Percentiles rank a stretch among this genome's conserved stretches.
Conservation (phyloP, 2,329 filamentous ascomycete species). For the Ophiostoma sp. region DNA sequence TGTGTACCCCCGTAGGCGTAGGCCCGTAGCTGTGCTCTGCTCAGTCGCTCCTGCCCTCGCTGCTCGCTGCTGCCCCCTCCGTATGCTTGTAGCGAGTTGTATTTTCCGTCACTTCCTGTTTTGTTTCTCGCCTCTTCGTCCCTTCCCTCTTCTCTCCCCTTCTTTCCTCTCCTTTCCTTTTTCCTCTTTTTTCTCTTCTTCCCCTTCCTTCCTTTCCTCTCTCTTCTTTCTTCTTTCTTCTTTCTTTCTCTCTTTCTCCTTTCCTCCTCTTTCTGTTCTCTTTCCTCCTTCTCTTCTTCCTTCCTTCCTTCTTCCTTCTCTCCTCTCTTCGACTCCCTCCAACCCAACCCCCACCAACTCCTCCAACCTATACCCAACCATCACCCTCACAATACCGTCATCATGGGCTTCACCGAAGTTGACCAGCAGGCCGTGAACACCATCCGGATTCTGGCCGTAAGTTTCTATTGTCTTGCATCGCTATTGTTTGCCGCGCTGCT, state of each 20-base stretch:
- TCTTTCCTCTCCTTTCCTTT: slow-evolving; percentile 8
- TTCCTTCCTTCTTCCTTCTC: slow-evolving; percentile 22
- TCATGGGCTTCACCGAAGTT: slow-evolving; percentile 82
- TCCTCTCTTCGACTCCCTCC: slow-evolving; percentile 23
- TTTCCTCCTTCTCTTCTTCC: slow-evolving; percentile 21
- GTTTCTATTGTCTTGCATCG: slow-evolving; percentile 37
- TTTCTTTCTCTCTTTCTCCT: slow-evolving; percentile 21
- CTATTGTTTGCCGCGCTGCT: background rate
- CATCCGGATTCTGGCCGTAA: slow-evolving; percentile 91
- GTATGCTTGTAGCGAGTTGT: too few species aligned
- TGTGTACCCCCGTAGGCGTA: background rate
- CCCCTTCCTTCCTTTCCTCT: background rate
- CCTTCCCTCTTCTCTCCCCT: background rate
- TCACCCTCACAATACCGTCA: slow-evolving; percentile 36
- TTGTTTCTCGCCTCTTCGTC: slow-evolving; percentile 11
- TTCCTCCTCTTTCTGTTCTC: slow-evolving; percentile 23
- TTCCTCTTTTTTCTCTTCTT: slow-evolving; percentile 16
- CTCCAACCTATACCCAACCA: slow-evolving; percentile 14
- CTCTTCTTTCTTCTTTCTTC: slow-evolving; percentile 8
- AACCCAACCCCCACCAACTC: slow-evolving; percentile 23
- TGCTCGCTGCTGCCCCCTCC: background rate
- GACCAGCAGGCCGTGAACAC: slow-evolving; percentile 96
- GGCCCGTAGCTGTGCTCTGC: background rate
- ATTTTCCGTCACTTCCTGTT: slow-evolving; percentile 5
- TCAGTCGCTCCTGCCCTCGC: too few species aligned